Evolutionary conservation across 2,329 filamentous ascomycete species (phyloP), one percentile per base, ranked within the genome.

Genomic region (Scedosporium apiospermum): DNA sequence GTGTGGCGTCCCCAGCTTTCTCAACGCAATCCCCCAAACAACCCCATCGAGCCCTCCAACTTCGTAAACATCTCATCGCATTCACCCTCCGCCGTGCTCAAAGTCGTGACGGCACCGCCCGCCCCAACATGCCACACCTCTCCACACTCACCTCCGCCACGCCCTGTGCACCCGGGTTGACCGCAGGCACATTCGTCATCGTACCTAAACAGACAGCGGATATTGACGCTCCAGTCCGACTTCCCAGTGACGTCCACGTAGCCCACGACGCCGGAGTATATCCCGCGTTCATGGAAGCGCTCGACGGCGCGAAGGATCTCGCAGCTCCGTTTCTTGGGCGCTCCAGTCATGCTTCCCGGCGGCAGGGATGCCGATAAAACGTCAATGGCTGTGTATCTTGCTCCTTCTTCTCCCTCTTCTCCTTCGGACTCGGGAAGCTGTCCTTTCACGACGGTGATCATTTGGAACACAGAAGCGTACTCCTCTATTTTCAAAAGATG

Each of bases 311-410:
- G 80, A 21, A 98, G 78, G 57, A 97, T 82, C 77, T 96, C 88
- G 72, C 93, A 97, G 66, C 89, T 93, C 58, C 93, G 84, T 75
- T 93, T 93, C 79, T 98, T 98, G 0, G 93, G 95, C 0, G 93
- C 93, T 6, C 95, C 95, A 1, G 93, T 98, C 95, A 98, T 98
- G 69, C 89, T 93, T 0, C 95, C 93, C 0, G 95, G 92, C 0
- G 95, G 93, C 0, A 98, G 80, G 58, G 87, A 89, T 6, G 86
- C 82, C 0, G 88, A 84, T 0, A 98, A 82, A 3, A 93, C 88
- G 64, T 93, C 88, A 42, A 95, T 78, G 1, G 89, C 90, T 0
- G 85, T 85, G 64, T 82, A 78, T 9, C 49, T 51, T 4, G 14
- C 34, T 12, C 34, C 34, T 14, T 38, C 34, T 38, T 38, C 34